phyloP scores from a whole-genome alignment of 495 filamentous ascomycete species.

The Bacidia rubella region DNA sequence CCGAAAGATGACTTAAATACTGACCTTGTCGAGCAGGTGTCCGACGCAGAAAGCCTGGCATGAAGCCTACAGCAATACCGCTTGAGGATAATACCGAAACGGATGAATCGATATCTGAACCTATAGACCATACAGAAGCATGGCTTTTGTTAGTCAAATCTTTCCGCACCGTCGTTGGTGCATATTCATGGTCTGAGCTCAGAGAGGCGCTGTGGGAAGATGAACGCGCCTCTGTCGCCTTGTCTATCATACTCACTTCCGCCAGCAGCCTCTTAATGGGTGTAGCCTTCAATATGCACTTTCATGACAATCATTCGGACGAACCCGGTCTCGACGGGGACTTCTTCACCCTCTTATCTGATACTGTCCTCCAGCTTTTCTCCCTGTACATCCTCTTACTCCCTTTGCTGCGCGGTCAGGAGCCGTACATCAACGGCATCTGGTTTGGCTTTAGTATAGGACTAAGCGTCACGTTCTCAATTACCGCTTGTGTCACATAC shows the following conservation, averaged over 20 bases:
- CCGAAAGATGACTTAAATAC: too few species aligned
- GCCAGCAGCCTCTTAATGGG: not conserved
- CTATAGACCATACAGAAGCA: not conserved
- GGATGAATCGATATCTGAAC: not conserved
- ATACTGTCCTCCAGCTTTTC: conserved; percentile 1
- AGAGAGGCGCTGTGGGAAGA: not conserved
- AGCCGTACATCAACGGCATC: not conserved
- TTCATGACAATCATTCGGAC: not conserved
- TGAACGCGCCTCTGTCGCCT: not conserved
- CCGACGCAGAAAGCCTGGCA: too few species aligned
- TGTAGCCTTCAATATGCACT: not conserved
- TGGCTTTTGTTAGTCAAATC: not conserved
- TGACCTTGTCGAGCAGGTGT: too few species aligned
- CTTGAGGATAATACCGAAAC: not conserved
- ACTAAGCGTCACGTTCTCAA: not conserved
- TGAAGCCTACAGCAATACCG: too few species aligned
- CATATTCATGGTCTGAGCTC: not conserved
- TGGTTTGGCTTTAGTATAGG: conserved; percentile 2
- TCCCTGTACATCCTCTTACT: not conserved
- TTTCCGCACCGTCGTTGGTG: not conserved
- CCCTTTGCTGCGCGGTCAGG: not conserved
- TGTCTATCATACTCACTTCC: not conserved
- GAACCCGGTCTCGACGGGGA: not conserved
- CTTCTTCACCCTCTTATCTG: conserved; percentile 1
- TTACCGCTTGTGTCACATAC: not conserved